Base-by-base conservation (phyloP, 2,329 filamentous ascomycete genomes). In the Cryphonectria radicalis region DNA sequence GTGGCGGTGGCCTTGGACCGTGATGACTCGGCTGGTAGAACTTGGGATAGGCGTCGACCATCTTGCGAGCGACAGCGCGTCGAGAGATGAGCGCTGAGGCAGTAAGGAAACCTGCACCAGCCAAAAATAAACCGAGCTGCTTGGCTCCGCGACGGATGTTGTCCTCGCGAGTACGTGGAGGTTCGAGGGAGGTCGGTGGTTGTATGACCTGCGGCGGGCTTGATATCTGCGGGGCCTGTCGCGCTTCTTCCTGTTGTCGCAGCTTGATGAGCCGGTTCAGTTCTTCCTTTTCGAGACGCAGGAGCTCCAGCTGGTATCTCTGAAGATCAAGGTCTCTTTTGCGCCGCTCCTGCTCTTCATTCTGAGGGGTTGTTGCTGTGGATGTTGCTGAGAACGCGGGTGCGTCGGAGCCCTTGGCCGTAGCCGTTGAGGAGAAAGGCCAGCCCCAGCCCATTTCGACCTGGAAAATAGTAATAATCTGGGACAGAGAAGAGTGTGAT, bases 31-130 rank as follows among this genome's bases (percentile, higher is more conserved):
- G 88, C 19, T 88, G 83, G 85, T 92, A 97, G 83, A 92, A 95
- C 63, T 87, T 88, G 14, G 95, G 94, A 55, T 89, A 82, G 17
- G 89, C 83, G 32, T 88, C 84, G 32, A 88, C 79, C 70, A 88
- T 86, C 75, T 92, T 91, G 62, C 90, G 88, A 59, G 84, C 79
- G 50, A 97, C 85, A 11, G 93, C 87, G 66, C 95, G 90, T 42
- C 92, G 87, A 1, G 93, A 92, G 42, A 97, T 84, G 69, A 91
- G 78, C 1, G 92, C 84, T 0, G 94, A 93, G 74, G 94, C 85
- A 32, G 88, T 83, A 74, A 97, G 88, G 82, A 97, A 97, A 69
- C 89, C 85, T 14, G 92, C 87, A 59, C 95, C 95, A 73, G 91
- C 90, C 76, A 91, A 84, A 80, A 96, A 91, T 72, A 97, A 81